A percentile compares a stretch with the other conserved stretches of the same genome.
Evolutionary conservation across 495 filamentous ascomycete species (phyloP).

Genomic region (Astrocystis sublimbata): DNA sequence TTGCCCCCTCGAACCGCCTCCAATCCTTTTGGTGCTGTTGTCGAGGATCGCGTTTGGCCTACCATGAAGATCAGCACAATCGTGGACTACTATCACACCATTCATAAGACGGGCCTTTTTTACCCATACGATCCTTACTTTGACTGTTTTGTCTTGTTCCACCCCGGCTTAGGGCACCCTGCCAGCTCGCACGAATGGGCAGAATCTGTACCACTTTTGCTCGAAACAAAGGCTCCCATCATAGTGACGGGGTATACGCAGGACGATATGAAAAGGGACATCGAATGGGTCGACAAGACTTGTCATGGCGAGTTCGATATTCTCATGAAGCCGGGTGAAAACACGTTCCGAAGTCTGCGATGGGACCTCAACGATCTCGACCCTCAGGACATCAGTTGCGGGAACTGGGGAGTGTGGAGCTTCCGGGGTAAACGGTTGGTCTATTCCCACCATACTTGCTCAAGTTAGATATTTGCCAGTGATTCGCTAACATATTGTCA

Average conservation of each 20-base stretch:
- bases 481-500: conserved; percentile 10
- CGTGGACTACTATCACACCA: conserved; percentile 96
- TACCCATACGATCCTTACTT: conserved; percentile 96
- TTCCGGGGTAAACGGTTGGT: conserved; percentile 95
- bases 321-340: conserved; percentile 88
- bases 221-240: conserved; percentile 94
- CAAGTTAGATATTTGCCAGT: too few relatives aligned
- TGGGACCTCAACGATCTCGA: conserved; percentile 98
- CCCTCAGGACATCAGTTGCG: conserved; percentile 89
- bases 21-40: conserved; percentile 90
- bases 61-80: conserved; percentile 94
- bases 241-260: conserved; percentile 94
- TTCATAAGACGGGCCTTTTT: conserved; percentile 87
- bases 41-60: conserved; percentile 82
- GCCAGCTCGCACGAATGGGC: conserved; percentile 91
- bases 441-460: conserved; percentile 5
- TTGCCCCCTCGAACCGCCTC: conserved; percentile 75
- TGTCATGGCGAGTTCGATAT: conserved; percentile 88
- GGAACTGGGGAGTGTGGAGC: conserved; percentile 96
- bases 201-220: conserved; percentile 79
- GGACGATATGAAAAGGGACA: conserved; percentile 88
- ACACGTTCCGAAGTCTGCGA: conserved; percentile 87
- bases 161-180: conserved; percentile 93
- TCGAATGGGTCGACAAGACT: conserved; percentile 81
- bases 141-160: conserved; percentile 93